Percentiles rank a stretch among this genome's conserved stretches.
phyloP scores from a whole-genome alignment of 2,329 filamentous ascomycete genomes.

The Aaosphaeria arxii region DNA sequence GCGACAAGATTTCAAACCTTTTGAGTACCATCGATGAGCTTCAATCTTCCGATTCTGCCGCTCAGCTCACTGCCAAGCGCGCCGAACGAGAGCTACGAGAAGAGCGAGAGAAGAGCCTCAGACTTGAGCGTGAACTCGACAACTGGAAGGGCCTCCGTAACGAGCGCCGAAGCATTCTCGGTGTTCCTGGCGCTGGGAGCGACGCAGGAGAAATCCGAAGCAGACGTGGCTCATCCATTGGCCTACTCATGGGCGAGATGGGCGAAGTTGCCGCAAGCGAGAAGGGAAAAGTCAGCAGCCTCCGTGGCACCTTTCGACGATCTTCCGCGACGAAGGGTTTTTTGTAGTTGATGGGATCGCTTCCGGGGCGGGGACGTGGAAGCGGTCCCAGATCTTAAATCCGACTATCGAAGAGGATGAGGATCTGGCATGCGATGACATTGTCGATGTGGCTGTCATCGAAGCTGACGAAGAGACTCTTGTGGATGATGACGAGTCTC shows the following conservation, averaged over 20 bases:
- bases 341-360: slow-evolving; percentile 42
- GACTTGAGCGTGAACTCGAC: slow-evolving; percentile 85
- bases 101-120: slow-evolving; percentile 75
- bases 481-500: slow-evolving; percentile 6
- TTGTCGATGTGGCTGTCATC: not conserved
- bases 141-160: slow-evolving; percentile 70
- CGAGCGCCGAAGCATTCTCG: slow-evolving; percentile 50
- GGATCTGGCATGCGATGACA: not conserved
- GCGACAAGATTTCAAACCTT: slow-evolving; percentile 87
- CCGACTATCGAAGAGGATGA: slow-evolving; percentile 15
- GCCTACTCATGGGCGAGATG: slow-evolving; percentile 35
- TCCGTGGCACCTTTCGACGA: slow-evolving; percentile 35
- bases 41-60: slow-evolving; percentile 78
- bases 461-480: slow-evolving; percentile 10
- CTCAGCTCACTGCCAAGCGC: slow-evolving; percentile 76
- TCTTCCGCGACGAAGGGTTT: slow-evolving; percentile 50
- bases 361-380: slow-evolving; percentile 26
- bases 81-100: slow-evolving; percentile 88
- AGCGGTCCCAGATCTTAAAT: slow-evolving; percentile 27
- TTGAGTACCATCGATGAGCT: slow-evolving; percentile 91
- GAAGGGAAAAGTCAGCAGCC: slow-evolving; percentile 31
- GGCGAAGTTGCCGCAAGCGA: slow-evolving; percentile 26
- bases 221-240: slow-evolving; percentile 43
- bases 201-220: slow-evolving; percentile 43
- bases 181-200: slow-evolving; percentile 37